Evolutionary conservation across 306 rosid genomes (phyloP).

Genomic region (Luffa acutangula): DNA sequence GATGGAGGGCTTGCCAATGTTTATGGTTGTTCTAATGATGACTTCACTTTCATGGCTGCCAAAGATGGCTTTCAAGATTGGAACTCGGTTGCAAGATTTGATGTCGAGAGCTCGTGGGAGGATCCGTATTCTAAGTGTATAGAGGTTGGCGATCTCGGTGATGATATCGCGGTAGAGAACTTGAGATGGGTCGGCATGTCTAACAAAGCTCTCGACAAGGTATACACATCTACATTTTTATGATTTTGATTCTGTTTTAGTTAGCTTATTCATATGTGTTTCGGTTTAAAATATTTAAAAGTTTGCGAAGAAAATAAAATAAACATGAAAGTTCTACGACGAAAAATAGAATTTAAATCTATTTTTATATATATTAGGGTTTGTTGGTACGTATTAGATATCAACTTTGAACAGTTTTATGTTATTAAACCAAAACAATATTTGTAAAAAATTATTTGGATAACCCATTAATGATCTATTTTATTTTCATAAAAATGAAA

Average conservation of each 20-base stretch:
- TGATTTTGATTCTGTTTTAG: not conserved
- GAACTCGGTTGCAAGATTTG: not conserved
- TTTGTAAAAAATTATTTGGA: not conserved
- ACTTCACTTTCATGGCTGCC: conserved; percentile 59
- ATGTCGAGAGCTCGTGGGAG: conserved; percentile 42
- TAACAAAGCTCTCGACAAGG: conserved; percentile 48
- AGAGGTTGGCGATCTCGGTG: conserved; percentile 42
- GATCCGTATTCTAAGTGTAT: conserved; percentile 33
- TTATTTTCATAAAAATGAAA: not conserved
- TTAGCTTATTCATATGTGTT: not conserved
- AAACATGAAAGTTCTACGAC: not conserved
- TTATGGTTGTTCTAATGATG: conserved; percentile 28
- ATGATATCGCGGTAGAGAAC: conserved; percentile 43
- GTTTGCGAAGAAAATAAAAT: not conserved
- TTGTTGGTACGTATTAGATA: not conserved
- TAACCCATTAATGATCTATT: not conserved
- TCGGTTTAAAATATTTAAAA: not conserved
- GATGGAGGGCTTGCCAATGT: conserved; percentile 16
- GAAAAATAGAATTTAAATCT: not conserved
- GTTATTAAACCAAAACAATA: not conserved
- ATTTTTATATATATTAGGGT: not conserved
- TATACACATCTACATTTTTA: conserved; percentile 3
- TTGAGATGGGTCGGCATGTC: conserved; percentile 92
- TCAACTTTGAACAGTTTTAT: not conserved
- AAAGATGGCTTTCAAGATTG: conserved; percentile 20